Evolutionary conservation across 2,329 filamentous ascomycete species (phyloP).

Genomic region (Purpureocillium lavendulum): DNA sequence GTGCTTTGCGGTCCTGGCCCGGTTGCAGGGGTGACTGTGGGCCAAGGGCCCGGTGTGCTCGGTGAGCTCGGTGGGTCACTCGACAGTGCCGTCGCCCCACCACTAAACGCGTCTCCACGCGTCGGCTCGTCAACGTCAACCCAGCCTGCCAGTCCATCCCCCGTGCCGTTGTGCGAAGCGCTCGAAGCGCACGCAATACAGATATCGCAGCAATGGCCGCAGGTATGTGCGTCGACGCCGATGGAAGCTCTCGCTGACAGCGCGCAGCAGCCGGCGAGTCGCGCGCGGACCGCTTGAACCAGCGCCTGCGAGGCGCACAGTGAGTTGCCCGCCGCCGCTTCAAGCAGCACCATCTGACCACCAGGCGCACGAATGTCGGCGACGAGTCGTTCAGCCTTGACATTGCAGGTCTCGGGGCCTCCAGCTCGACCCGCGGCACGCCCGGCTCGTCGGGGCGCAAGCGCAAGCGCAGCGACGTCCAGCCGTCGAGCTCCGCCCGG

Average conservation of each 20-base stretch:
- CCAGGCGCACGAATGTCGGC: constrained; percentile 46
- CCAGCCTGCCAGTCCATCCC: background rate
- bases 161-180: no score
- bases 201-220: constrained; percentile 20
- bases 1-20: no score
- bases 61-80: no score
- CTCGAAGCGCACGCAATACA: no score
- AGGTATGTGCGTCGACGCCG: constrained; percentile 14
- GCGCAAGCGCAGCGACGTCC: constrained; percentile 22
- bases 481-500: constrained; percentile 6
- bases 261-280: constrained; percentile 7
- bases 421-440: constrained; percentile 22
- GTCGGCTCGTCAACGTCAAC: no score
- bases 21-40: no score
- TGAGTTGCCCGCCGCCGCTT: constrained; percentile 24
- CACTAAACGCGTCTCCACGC: no score
- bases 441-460: constrained; percentile 42
- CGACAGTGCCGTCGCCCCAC: no score
- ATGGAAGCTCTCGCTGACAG: background rate
- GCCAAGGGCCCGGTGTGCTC: no score
- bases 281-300: constrained; percentile 45
- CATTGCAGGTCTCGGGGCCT: constrained; percentile 32
- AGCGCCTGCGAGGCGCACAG: constrained; percentile 58
- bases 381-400: constrained; percentile 52
- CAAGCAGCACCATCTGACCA: background rate